Percentiles rank a stretch among this genome's conserved stretches.
Evolutionary conservation across 495 filamentous ascomycete species (phyloP).

Genomic region (Choiromyces venosus): DNA sequence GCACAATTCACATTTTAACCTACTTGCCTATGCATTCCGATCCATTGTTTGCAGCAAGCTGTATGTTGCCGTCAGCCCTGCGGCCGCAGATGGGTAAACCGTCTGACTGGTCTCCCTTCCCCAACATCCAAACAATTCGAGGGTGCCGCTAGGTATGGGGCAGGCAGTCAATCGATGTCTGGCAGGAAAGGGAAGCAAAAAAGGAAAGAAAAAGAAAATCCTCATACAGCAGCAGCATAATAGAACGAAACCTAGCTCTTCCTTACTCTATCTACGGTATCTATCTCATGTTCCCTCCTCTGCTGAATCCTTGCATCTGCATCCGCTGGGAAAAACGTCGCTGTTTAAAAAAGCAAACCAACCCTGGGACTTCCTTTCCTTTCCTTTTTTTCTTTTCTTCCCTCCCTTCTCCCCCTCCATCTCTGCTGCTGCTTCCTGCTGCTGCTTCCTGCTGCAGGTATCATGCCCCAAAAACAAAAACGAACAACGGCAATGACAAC

Average conservation of each 20-base stretch:
- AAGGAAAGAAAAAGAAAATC: background rate
- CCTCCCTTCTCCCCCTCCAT: no score
- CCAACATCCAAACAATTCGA: background rate
- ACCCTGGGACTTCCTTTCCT: conserved; percentile 12
- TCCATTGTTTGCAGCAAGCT: conserved; percentile 31
- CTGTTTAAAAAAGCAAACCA: conserved; percentile 7
- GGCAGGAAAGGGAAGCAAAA: background rate
- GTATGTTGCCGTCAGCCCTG: conserved; percentile 34
- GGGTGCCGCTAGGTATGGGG: background rate
- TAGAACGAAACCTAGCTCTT: background rate
- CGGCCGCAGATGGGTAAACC: conserved; percentile 16
- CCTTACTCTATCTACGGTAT: conserved; percentile 9
- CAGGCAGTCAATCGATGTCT: background rate
- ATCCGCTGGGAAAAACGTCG: conserved; percentile 22
- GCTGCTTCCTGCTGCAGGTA: conserved; percentile 17
- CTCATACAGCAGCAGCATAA: background rate
- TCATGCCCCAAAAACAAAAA: conserved; percentile 7
- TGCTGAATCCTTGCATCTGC: conserved; percentile 30
- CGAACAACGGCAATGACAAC: background rate
- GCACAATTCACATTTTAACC: conserved; percentile 23
- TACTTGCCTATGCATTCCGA: conserved; percentile 19
- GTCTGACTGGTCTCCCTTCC: conserved; percentile 1
- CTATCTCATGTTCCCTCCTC: conserved; percentile 13
- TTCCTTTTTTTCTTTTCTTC: conserved; percentile 6
- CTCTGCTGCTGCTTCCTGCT: conserved; percentile 11